Evolutionary conservation across 2,329 filamentous ascomycete genomes (phyloP), one percentile per base, ranked within the genome.

Genomic region (Pestalotiopsis sp.): DNA sequence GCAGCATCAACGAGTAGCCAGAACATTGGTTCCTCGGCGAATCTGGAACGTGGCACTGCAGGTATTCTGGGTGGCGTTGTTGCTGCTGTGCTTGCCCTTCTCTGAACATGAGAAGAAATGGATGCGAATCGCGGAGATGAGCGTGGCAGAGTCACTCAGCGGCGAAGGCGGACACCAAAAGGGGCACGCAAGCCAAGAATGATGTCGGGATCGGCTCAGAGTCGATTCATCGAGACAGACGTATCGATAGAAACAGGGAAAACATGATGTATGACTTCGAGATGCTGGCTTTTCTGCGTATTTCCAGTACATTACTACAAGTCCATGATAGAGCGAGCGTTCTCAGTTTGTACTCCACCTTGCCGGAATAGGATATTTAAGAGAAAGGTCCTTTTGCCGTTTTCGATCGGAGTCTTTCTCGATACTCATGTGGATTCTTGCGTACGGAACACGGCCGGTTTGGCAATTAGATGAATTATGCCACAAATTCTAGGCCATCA

Each of bases 31-130:
- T 45, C 39, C n/a, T 56, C 56, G n/a, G 66, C 41, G 11, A 36
- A 49, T 9, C 36, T 31, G 25, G 65, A 17, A 20, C 52, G 52
- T 14, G 57, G 67, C 13, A 45, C 20, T n/a, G 23, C 36, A 17
- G 62, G 66, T 14, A 20, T 74, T 31, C 70, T 67, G 25, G 71
- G 71, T 11, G 71, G 72, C 25, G 11, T 74, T 3, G 68, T 73
- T n/a, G 74, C 72, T 25, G 70, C 69, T n/a, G n/a, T 52, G 6
- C 45, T 75, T 41, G 73, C 70, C n/a, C 60, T 71, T 17, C 23
- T 72, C 17, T 70, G 60, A 41, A 52, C 12, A 52, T 36, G 38
- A 64, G 31, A 52, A n/a, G 45, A 5, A n/a, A 9, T 9, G 17
- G 45, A n/a, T 52, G 6, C n/a, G 14, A n/a, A n/a, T n/a, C 3